Conservation (phyloP, 345 rosid species). For the Punica granatum region DNA sequence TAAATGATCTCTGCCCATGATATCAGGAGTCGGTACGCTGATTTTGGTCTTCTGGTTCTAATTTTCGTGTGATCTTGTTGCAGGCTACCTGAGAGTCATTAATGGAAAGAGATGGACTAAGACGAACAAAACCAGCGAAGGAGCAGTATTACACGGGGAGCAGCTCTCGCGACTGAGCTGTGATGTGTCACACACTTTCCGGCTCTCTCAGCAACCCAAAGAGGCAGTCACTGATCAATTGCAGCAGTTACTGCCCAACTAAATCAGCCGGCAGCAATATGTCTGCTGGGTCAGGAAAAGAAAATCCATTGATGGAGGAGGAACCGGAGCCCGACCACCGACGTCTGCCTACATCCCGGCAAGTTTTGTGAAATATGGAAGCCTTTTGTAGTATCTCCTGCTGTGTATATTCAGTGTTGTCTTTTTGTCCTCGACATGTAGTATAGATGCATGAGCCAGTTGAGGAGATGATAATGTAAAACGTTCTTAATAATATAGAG, state of each 20-base stretch:
- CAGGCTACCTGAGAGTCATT: constrained; percentile 94
- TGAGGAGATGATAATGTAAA: not conserved
- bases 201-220: not conserved
- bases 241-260: not conserved
- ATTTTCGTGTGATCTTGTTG: constrained; percentile 17
- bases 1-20: not conserved
- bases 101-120: constrained; percentile 1
- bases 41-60: not conserved
- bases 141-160: not conserved
- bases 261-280: not conserved
- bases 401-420: not conserved
- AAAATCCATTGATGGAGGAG: not conserved
- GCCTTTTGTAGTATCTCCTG: not conserved
- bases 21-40: not conserved
- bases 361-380: not conserved
- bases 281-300: not conserved
- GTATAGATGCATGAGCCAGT: not conserved
- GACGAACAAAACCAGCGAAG: not conserved
- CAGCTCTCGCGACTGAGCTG: not conserved
- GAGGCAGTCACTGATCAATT: not conserved
- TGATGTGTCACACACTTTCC: not conserved
- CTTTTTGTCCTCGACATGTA: not conserved
- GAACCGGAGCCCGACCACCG: not conserved
- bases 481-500: not conserved
- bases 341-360: not conserved